Conservation (phyloP, 73 alveolate species). For the Durusdinium trenchii region DNA sequence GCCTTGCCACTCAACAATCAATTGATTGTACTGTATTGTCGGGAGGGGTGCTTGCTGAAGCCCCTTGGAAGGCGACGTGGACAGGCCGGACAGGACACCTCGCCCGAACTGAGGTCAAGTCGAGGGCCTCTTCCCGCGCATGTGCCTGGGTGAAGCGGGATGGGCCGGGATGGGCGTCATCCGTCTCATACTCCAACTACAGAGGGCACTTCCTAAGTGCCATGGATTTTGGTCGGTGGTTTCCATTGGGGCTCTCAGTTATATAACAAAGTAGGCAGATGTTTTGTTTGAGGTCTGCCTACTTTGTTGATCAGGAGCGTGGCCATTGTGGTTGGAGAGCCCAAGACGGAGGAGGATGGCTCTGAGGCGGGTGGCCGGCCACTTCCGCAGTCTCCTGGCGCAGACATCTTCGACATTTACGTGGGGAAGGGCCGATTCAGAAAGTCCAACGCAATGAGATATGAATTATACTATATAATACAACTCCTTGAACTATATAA, state of each 20-base stretch:
- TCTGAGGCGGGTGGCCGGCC: too few species aligned
- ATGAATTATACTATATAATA: too few species aligned
- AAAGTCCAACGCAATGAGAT: too few species aligned
- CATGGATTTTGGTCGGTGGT: background rate
- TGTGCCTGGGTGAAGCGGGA: background rate
- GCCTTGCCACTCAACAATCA: background rate
- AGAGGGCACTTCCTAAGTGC: background rate
- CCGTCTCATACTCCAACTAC: background rate
- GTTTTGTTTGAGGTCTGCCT: too few species aligned
- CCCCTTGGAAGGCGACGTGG: too few species aligned
- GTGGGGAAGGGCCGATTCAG: too few species aligned
- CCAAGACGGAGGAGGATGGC: constrained; percentile 68
- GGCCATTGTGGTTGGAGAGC: constrained; percentile 93
- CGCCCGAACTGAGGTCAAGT: constrained; percentile 66
- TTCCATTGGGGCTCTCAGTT: background rate
- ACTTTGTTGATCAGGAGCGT: constrained; percentile 22
- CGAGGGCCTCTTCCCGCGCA: constrained; percentile 56
- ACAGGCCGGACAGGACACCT: background rate
- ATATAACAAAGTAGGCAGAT: too few species aligned
- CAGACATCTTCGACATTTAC: too few species aligned
- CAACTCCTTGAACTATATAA: too few species aligned
- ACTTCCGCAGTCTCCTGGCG: too few species aligned
- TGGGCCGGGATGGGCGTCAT: background rate
- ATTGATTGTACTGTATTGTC: background rate
- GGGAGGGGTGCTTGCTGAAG: too few species aligned